Evolutionary conservation across 1,284 basidiomycete species (phyloP).

Genomic region (Pseudozyma sp.): DNA sequence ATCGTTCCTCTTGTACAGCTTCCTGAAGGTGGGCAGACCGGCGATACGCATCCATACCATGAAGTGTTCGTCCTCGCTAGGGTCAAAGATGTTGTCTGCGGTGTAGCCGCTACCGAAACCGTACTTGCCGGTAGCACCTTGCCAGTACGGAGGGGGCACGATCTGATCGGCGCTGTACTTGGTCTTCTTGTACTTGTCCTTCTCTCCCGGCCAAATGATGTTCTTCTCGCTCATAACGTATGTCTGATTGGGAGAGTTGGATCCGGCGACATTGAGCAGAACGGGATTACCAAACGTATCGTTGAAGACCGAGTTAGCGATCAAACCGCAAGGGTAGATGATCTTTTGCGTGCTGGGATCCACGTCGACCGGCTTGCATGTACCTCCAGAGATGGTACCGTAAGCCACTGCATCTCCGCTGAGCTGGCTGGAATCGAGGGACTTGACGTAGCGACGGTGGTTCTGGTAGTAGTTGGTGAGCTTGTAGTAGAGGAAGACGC

Average conservation of each 20-base stretch:
- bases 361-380: slow-evolving; percentile 87
- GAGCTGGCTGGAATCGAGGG: slow-evolving; percentile 85
- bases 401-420: slow-evolving; percentile 76
- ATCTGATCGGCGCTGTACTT: slow-evolving; percentile 73
- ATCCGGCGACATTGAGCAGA: slow-evolving; percentile 74
- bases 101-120: slow-evolving; percentile 82
- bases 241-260: slow-evolving; percentile 66
- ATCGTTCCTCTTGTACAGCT: slow-evolving; percentile 93
- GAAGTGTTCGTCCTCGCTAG: slow-evolving; percentile 88
- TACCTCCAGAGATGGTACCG: slow-evolving; percentile 72
- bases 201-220: slow-evolving; percentile 94
- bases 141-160: slow-evolving; percentile 92
- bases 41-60: slow-evolving; percentile 99
- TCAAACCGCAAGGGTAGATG: slow-evolving; percentile 91
- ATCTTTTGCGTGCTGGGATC: slow-evolving; percentile 50
- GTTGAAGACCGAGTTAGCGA: slow-evolving; percentile 98
- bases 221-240: slow-evolving; percentile 84
- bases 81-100: slow-evolving; percentile 77
- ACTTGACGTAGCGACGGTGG: slow-evolving; percentile 96
- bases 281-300: slow-evolving; percentile 82
- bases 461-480: slow-evolving; percentile 83
- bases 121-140: slow-evolving; percentile 46
- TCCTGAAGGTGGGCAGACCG: slow-evolving; percentile 94
- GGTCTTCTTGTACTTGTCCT: slow-evolving; percentile 80
- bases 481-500: slow-evolving; percentile 96